A percentile compares a stretch with the other conserved stretches of the same genome.
phyloP scores from a whole-genome alignment of 129 eudicot species.

The Rutidosis leptorrhynchoides region DNA sequence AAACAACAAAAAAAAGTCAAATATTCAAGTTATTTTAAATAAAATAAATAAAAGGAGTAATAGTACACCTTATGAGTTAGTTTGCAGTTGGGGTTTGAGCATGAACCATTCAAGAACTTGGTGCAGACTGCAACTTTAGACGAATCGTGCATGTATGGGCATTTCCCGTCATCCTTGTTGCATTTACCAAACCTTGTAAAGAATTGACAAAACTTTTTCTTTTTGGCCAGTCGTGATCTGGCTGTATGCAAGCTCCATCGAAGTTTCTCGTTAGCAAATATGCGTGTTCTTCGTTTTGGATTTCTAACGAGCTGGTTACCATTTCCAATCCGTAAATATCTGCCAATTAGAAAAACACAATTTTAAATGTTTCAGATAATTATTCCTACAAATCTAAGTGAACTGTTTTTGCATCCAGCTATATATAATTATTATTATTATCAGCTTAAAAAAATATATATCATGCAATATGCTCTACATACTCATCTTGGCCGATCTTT shows the following conservation, averaged over 20 bases:
- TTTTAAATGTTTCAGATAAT: constrained; percentile 1
- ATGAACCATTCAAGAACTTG: constrained; percentile 74
- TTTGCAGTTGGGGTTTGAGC: constrained; percentile 66
- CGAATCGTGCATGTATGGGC: constrained; percentile 83
- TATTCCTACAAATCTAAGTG: neutral
- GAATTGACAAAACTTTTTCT: constrained; percentile 80
- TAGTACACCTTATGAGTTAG: constrained; percentile 82
- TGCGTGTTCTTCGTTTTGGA: constrained; percentile 81
- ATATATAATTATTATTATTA: constrained; percentile 1
- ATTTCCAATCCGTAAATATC: constrained; percentile 92
- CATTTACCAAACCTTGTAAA: constrained; percentile 96
- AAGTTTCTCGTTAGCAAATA: constrained; percentile 84
- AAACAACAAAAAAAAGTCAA: constrained; percentile 9
- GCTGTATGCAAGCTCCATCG: constrained; percentile 99
- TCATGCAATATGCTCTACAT: constrained; percentile 34
- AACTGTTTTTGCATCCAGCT: neutral
- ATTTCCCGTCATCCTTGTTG: constrained; percentile 86
- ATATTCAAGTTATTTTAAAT: neutral
- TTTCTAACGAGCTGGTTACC: constrained; percentile 90
- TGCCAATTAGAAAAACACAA: constrained; percentile 31
- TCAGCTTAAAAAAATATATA: constrained; percentile 20
- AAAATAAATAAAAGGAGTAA: neutral
- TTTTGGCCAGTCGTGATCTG: constrained; percentile 76
- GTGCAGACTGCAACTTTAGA: constrained; percentile 93
- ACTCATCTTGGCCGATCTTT: constrained; percentile 83